Base-by-base conservation (phyloP, 139 green algal genomes). In the Chlamydomonas applanata region DNA sequence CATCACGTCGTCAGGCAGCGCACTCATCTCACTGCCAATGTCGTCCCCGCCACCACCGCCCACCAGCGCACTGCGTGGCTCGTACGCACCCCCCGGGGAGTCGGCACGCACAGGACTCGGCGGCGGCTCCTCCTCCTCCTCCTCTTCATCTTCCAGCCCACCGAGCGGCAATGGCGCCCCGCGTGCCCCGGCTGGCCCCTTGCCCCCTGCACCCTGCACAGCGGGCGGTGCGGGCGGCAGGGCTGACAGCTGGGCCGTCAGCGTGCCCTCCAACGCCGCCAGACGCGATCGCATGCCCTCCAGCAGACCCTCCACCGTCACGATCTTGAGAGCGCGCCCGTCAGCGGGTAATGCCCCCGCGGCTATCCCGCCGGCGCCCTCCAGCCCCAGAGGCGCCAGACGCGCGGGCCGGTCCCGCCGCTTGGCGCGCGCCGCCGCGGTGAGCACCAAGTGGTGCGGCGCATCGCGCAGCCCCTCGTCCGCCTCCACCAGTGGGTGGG, bases 401-500 rank as follows among this genome's bases (percentile, higher is more conserved):
- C 29, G 25, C 27, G 44, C 29, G 60, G 60, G 4, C 9, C 60
- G 60, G 33, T 56, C 64, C 56, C 74, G 63, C 27, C 69, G 76
- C 69, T 86, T 86, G 29, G 75, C 54, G n/a, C 36, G 35, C 16
- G 81, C 68, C 1, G 81, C 73, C 1, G 59, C 64, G 5, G 84
- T 89, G 7, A 75, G 59, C 44, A 54, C 53, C 35, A 78, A 33
- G 70, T 81, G 75, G 5, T 64, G 64, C 45, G 49, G 32, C 11
- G 75, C 54, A 66, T 35, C 53, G 24, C n/a, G 46, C 56, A 82
- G 60, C 19, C 77, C 82, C 45, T 79, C 74, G 22, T 77, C 44
- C 7, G 66, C 49, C 36, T 84, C 74, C 52, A 85, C 76, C 71
- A 89, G 71, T 13, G 83, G 83, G 54, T 89, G 83, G 7, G 69